Evolutionary conservation across 2,329 filamentous ascomycete species (phyloP), one percentile per base, ranked within the genome.

Genomic region (Talaromyces marneffei): DNA sequence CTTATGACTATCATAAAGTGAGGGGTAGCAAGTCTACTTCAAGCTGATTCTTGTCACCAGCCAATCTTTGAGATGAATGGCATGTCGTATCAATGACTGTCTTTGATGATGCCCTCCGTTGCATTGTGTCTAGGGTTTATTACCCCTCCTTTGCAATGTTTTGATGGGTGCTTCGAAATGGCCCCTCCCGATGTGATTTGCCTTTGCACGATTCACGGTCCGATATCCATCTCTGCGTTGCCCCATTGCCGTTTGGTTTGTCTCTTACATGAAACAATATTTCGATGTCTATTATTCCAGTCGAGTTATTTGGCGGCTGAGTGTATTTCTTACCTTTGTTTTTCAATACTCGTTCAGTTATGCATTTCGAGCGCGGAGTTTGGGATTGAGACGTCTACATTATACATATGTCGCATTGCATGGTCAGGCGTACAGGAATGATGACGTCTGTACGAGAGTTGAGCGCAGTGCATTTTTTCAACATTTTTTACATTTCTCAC

Each of bases 361-460:
- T 62, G 57, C 60, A 62, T 64, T 61, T 62, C 55, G 59, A 62
- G 60, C 57, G 58, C 29, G 60, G 59, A 59, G 62, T 63, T 61
- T 59, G 37, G 59, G 35, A 20, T 54, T 27, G 42, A 46, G 42
- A 48, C 39, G 40, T 58, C 55, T 63, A 50, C 59, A 61, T 53
- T 29, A 58, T 57, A 62, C 39, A 62, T 53, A 46, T 59, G 50
- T 48, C 56, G 59, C 59, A 61, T 62, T 59, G 62, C 59, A 63
- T 63, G 59, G 37, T 23, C 42, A 63, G 60, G 56, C 60, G 60
- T 48, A 39, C 57, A 60, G 57, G 25, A 37, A 59, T 59, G 37
- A 56, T 62, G 59, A 52, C 52, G 55, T 46, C 48, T 57, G 57
- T 59, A 57, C 37, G 50, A 55, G 33, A 62, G 57, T 59, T 62